A percentile compares a stretch with the other conserved stretches of the same genome.
phyloP scores from a whole-genome alignment of 441 rosid species.

The Macaranga tanarius region DNA sequence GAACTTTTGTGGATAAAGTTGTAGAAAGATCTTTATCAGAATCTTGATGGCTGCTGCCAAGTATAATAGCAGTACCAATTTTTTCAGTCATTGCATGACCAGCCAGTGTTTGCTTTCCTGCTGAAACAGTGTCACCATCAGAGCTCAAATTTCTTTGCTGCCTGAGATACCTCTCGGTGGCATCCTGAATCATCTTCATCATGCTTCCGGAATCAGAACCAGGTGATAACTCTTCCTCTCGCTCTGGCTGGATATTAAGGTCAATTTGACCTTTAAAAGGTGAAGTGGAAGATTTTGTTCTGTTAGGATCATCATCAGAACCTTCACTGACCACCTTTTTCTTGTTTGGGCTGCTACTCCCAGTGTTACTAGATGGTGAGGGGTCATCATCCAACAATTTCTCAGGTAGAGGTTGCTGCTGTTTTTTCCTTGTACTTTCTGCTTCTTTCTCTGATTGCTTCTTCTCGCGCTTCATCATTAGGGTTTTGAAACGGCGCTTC shows the following conservation, averaged over 20 bases:
- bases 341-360: conserved; percentile 42
- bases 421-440: conserved; percentile 48
- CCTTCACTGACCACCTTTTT: conserved; percentile 42
- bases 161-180: conserved; percentile 38
- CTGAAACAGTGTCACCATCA: conserved; percentile 27
- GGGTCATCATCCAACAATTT: conserved; percentile 45
- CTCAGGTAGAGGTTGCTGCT: conserved; percentile 35
- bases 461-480: conserved; percentile 84
- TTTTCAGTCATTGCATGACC: conserved; percentile 32
- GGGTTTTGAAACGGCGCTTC: conserved; percentile 88
- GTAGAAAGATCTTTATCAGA: conserved; percentile 28
- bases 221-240: conserved; percentile 74
- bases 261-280: conserved; percentile 81
- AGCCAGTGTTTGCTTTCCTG: conserved; percentile 24
- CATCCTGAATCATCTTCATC: conserved; percentile 51
- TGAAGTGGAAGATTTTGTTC: conserved; percentile 44
- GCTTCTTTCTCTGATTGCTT: conserved; percentile 66
- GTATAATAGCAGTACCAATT: conserved; percentile 4
- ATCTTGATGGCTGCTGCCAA: conserved; percentile 36
- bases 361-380: conserved; percentile 37
- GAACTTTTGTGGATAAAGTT: conserved; percentile 26
- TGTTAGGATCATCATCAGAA: conserved; percentile 47
- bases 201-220: conserved; percentile 47
- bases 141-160: conserved; percentile 40
- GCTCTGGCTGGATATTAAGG: conserved; percentile 87